Evolutionary conservation across 768 basidiomycete genomes (phyloP), one percentile per base, ranked within the genome.

Genomic region (Russula compacta): DNA sequence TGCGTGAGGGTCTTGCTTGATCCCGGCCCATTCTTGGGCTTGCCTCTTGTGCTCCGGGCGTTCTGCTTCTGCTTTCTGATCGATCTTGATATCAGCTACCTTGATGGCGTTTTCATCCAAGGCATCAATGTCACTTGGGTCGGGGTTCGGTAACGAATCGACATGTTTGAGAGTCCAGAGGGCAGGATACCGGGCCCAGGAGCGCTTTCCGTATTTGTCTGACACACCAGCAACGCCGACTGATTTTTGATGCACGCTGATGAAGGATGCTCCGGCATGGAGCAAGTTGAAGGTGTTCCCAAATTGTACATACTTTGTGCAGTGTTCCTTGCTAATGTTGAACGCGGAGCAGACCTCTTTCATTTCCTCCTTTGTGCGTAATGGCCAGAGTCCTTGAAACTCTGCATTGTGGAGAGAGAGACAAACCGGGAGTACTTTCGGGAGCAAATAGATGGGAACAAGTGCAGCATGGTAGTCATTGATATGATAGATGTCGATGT

Each of bases 331-430:
- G 78, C 89, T 89, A 72, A 97, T 90, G 73, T 95, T 95, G 81
- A 97, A 97, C 3, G 94, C 94, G 3, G 94, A 95, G 72, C 94
- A 97, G 50, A 97, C 94, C 72, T 97, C 94, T 77, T 92, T 95
- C 92, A 95, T 94, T 73, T 97, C 94, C 70, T 95, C 93, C 77
- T 95, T 95, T 40, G 94, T 97, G 49, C 94, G 87, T 29, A 97
- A 81, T 6, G 94, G 90, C 94, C 94, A 95, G 29, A 95, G 81
- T 75, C 94, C 94, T 71, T 97, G 94, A 81, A 97, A 97, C 73
- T 97, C 94, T 69, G 94, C 94, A 67, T 97, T 97, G 78, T 97
- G 94, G 38, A 97, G 80, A 3, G 94, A 97, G 35, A 97, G 78
- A 73, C 93, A 95, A 69, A 85, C 82, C 0, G 94, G 93, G 50